phyloP scores from a whole-genome alignment of 148 eudicot species.

The Spergularia marina region DNA sequence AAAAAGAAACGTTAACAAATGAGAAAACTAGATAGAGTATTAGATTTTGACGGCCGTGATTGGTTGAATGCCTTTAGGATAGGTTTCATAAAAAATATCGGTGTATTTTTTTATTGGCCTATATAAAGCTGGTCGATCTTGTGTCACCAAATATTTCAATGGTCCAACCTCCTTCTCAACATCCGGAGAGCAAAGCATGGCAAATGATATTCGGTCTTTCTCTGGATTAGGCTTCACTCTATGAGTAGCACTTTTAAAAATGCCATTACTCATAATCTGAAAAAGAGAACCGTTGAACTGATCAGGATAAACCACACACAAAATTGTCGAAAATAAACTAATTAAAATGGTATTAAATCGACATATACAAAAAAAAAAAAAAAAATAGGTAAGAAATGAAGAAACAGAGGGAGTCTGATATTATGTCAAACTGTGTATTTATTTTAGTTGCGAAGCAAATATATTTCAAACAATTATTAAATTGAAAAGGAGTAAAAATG shows the following conservation, averaged over 20 bases:
- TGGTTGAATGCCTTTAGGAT: constrained; percentile 17
- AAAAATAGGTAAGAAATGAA: too few species aligned
- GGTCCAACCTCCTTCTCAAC: constrained; percentile 27
- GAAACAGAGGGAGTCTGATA: too few species aligned
- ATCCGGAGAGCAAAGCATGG: constrained; percentile 27
- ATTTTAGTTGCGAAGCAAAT: too few species aligned
- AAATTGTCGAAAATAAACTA: too few species aligned
- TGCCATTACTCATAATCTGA: constrained; percentile 45
- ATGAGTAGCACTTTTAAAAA: constrained; percentile 21
- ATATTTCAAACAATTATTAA: too few species aligned
- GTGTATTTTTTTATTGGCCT: constrained; percentile 17
- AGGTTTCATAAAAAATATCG: constrained; percentile 17
- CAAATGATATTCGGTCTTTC: constrained; percentile 23
- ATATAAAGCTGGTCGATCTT: constrained; percentile 21
- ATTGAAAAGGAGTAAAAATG: background rate
- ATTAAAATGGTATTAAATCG: too few species aligned
- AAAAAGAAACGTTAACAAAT: too few species aligned
- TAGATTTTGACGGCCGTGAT: constrained; percentile 20
- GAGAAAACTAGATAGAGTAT: background rate
- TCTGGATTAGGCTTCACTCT: constrained; percentile 19
- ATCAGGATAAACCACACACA: background rate
- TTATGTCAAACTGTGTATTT: too few species aligned
- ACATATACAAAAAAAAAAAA: too few species aligned
- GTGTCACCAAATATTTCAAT: constrained; percentile 13
- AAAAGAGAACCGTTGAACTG: background rate